These are phyloP conservation scores for Annulohypoxylon bovei DNA, from an alignment of 495 filamentous ascomycete species.

Conservation along the genomic window DNA sequence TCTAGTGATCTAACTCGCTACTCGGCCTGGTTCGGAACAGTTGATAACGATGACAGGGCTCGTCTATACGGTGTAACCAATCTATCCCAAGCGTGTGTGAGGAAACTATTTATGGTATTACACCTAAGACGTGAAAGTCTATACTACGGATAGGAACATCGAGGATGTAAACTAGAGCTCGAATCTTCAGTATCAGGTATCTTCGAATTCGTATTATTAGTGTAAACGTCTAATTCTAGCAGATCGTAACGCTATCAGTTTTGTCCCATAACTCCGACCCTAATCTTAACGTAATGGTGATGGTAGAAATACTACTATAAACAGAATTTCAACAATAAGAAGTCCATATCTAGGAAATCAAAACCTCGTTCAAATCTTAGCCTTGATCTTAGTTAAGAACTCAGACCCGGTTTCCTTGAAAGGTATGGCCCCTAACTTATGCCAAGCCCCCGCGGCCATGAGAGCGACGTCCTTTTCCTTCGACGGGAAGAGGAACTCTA, in stretches of 20 bases:
- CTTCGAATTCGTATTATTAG: neutral
- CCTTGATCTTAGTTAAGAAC: constrained; percentile 23
- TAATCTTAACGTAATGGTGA: neutral
- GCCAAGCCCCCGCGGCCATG: constrained; percentile 39
- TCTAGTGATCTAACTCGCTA: neutral
- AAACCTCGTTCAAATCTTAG: constrained; percentile 27
- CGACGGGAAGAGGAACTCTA: constrained; percentile 27
- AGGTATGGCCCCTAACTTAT: constrained; percentile 36
- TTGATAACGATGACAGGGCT: too few relatives aligned
- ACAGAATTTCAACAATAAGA: neutral
- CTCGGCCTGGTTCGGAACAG: neutral
- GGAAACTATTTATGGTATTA: too few relatives aligned
- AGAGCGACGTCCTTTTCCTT: constrained; percentile 38
- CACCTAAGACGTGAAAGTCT: too few relatives aligned
- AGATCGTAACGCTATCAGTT: neutral
- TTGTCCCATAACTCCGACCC: neutral
- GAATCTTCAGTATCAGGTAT: neutral
- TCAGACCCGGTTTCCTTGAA: constrained; percentile 38
- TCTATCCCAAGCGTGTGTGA: too few relatives aligned
- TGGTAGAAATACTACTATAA: neutral
- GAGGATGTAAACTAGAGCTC: too few relatives aligned
- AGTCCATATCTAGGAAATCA: neutral
- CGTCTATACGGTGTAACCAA: too few relatives aligned
- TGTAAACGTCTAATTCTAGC: neutral
- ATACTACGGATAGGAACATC: too few relatives aligned